Evolutionary conservation across 2,329 filamentous ascomycete species (phyloP).

Genomic region (Tolypocladium inflatum): DNA sequence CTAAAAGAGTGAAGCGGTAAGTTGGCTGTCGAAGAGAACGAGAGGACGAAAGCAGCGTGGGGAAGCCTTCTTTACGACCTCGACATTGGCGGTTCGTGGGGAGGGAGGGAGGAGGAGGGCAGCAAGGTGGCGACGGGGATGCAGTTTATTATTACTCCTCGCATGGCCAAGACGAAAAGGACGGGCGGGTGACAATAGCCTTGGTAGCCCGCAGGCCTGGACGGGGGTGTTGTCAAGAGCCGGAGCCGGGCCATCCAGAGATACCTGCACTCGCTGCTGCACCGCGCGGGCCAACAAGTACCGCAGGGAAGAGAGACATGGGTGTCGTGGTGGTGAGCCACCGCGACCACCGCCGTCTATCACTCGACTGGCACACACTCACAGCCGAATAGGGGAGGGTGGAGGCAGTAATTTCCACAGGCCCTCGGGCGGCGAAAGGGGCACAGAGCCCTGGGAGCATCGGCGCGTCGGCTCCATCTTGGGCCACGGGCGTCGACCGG

Average conservation of each 20-base stretch:
- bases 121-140: constrained; percentile 25
- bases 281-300: constrained; percentile 1
- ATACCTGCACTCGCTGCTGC: neutral
- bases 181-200: constrained; percentile 8
- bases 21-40: constrained; percentile 32
- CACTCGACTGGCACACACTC: neutral
- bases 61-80: constrained; percentile 41
- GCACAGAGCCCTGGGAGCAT: neutral
- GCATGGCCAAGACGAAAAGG: neutral
- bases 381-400: constrained; percentile 7
- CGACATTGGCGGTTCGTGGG: constrained; percentile 36
- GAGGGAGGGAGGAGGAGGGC: constrained; percentile 21
- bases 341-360: constrained; percentile 11
- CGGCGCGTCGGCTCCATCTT: neutral
- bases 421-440: neutral
- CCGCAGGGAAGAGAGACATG: constrained; percentile 3
- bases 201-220: neutral
- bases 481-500: neutral
- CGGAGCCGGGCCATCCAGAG: neutral
- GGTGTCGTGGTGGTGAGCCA: constrained; percentile 10
- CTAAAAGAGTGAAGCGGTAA: constrained; percentile 82
- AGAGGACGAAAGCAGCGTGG: constrained; percentile 39
- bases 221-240: neutral
- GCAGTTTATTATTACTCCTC: constrained; percentile 25
- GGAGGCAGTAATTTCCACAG: constrained; percentile 12